Percentiles rank a stretch among this genome's conserved stretches.
phyloP scores from a whole-genome alignment of 768 basidiomycete species.

The Ramaria rubella region DNA sequence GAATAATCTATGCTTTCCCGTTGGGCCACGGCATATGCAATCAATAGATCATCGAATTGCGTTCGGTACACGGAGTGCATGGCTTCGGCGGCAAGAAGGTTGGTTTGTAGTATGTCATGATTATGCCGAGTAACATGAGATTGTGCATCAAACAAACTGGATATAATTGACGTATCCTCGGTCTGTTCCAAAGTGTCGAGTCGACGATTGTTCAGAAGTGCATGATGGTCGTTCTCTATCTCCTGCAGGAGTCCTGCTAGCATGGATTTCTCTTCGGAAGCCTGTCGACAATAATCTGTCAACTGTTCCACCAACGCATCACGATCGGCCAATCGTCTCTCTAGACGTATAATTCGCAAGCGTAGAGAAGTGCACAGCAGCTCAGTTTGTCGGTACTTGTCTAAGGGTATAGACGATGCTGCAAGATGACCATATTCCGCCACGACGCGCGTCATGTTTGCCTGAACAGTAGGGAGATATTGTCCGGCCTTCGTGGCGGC shows the following conservation, averaged over 20 bases:
- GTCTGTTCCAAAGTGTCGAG: too few species aligned
- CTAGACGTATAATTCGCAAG: slow-evolving; percentile 44
- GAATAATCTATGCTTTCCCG: slow-evolving; percentile 33
- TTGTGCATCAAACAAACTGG: background rate
- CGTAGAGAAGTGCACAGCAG: slow-evolving; percentile 34
- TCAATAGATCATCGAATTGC: slow-evolving; percentile 30
- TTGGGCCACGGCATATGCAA: slow-evolving; percentile 25
- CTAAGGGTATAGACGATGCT: slow-evolving; percentile 33
- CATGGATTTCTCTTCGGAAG: slow-evolving; percentile 44
- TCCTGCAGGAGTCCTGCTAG: slow-evolving; percentile 21
- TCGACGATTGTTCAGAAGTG: background rate
- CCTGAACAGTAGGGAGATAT: slow-evolving; percentile 31
- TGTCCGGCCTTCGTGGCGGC: slow-evolving; percentile 26
- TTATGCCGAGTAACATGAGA: background rate
- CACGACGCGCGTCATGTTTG: slow-evolving; percentile 41
- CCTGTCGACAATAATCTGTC: slow-evolving; percentile 52
- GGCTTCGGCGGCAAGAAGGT: slow-evolving; percentile 7
- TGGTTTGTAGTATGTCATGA: background rate
- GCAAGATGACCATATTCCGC: slow-evolving; percentile 46
- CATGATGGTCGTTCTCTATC: background rate
- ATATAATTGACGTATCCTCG: background rate
- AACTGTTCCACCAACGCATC: slow-evolving; percentile 63
- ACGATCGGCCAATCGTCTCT: slow-evolving; percentile 62
- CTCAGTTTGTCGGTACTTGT: slow-evolving; percentile 34
- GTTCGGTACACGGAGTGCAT: slow-evolving; percentile 33